These are phyloP conservation scores for Ustilago nuda DNA, from an alignment of 1,284 basidiomycete species.

Conservation along the genomic window DNA sequence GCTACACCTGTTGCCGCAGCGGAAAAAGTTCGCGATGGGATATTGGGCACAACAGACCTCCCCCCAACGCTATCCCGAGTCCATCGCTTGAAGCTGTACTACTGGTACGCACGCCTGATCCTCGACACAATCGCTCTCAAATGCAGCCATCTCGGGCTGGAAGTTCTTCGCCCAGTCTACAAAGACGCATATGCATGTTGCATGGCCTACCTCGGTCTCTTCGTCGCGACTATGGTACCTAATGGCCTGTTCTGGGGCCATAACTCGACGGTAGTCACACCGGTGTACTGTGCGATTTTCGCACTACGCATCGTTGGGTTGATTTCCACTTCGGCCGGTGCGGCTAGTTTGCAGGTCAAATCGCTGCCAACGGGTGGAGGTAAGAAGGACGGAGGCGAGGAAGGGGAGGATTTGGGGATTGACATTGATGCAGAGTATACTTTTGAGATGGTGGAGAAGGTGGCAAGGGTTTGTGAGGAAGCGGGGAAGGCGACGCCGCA, in stretches of 20 bases:
- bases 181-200: conserved; percentile 52
- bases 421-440: conserved; percentile 51
- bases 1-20: background rate
- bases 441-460: conserved; percentile 51
- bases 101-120: conserved; percentile 50
- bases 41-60: conserved; percentile 7
- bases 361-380: conserved; percentile 3
- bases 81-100: conserved; percentile 46
- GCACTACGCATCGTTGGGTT: conserved; percentile 50
- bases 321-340: conserved; percentile 25
- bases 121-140: conserved; percentile 52
- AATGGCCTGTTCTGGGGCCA: conserved; percentile 47
- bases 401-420: conserved; percentile 27
- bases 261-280: conserved; percentile 56
- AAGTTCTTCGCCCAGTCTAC: conserved; percentile 47
- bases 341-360: conserved; percentile 16
- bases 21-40: background rate
- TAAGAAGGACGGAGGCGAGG: conserved; percentile 15
- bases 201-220: conserved; percentile 55
- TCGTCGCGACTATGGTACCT: conserved; percentile 52
- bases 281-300: conserved; percentile 54
- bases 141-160: conserved; percentile 33
- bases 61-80: conserved; percentile 31
- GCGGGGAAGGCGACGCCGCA: conserved; percentile 50
- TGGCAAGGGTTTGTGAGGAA: conserved; percentile 48